phyloP scores from a whole-genome alignment of 805 yeast species.

The Candida morakotiae region DNA sequence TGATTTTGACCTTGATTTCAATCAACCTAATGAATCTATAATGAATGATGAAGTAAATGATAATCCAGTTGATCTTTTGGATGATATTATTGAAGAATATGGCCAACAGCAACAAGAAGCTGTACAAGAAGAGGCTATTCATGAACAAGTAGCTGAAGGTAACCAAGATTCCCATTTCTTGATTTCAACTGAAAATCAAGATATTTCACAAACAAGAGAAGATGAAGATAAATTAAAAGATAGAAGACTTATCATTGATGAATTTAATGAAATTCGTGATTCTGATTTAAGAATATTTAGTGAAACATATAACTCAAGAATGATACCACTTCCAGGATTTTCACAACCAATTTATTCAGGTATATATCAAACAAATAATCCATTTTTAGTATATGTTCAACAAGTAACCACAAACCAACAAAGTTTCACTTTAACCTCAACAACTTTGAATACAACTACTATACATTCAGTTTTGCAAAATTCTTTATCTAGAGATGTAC shows the following conservation, averaged over 20 bases:
- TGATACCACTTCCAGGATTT: background rate
- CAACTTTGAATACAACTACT: background rate
- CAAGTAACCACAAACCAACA: background rate
- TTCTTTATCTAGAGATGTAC: background rate
- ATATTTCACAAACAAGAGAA: background rate
- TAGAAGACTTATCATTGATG: slow-evolving; percentile 3
- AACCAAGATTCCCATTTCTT: too few relatives aligned
- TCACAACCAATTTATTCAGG: background rate
- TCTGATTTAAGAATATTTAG: background rate
- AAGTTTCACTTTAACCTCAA: background rate
- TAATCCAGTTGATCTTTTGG: slow-evolving; percentile 4
- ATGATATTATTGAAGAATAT: slow-evolving; percentile 5
- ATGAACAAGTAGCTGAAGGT: background rate
- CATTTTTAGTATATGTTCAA: slow-evolving; percentile 1
- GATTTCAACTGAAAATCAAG: too few relatives aligned
- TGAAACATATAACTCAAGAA: slow-evolving; percentile 2
- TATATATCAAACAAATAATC: background rate
- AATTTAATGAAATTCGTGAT: background rate
- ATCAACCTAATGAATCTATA: background rate
- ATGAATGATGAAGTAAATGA: background rate
- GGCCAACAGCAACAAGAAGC: background rate
- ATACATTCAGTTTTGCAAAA: slow-evolving; percentile 1
- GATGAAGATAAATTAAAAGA: background rate
- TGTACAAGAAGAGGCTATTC: too few relatives aligned
- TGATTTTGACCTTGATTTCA: background rate